Percentiles rank a stretch among this genome's conserved stretches.
Conservation (phyloP, 1,284 basidiomycete genomes). For the Fistulinella cinereoalba region DNA sequence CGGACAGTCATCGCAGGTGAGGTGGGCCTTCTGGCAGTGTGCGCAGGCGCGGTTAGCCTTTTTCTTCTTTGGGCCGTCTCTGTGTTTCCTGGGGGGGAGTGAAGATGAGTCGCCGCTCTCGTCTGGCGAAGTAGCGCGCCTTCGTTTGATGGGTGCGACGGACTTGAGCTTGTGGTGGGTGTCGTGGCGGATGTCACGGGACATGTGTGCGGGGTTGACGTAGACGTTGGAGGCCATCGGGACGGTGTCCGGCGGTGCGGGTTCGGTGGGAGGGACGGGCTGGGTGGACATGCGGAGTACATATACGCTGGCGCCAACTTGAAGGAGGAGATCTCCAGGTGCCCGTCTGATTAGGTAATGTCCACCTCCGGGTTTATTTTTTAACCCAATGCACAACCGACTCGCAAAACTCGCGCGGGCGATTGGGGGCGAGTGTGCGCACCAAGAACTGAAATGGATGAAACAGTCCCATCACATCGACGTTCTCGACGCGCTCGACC, state of each 20-base stretch:
- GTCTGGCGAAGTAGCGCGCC: slow-evolving; percentile 45
- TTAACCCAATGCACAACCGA: slow-evolving; percentile 11
- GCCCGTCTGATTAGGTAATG: slow-evolving; percentile 14
- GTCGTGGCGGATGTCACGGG: slow-evolving; percentile 15
- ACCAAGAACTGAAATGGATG: slow-evolving; percentile 64
- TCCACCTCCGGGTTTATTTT: neutral
- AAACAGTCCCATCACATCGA: slow-evolving; percentile 32
- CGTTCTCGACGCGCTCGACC: slow-evolving; percentile 48
- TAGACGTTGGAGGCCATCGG: slow-evolving; percentile 16
- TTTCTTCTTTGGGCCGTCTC: slow-evolving; percentile 83
- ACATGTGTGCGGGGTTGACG: slow-evolving; percentile 30
- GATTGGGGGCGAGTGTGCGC: slow-evolving; percentile 48
- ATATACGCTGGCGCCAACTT: slow-evolving; percentile 11
- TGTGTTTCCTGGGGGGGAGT: slow-evolving; percentile 46
- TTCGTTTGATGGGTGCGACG: slow-evolving; percentile 35
- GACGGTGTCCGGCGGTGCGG: slow-evolving; percentile 1
- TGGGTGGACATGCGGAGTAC: slow-evolving; percentile 16
- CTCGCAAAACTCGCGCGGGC: slow-evolving; percentile 34
- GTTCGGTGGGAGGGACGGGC: slow-evolving; percentile 1
- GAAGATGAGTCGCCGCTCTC: slow-evolving; percentile 47
- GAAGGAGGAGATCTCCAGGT: slow-evolving; percentile 10
- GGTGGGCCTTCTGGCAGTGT: slow-evolving; percentile 93
- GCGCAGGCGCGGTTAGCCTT: slow-evolving; percentile 92
- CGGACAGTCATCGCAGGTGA: slow-evolving; percentile 96
- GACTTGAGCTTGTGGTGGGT: slow-evolving; percentile 15